Percentiles rank a stretch among this genome's conserved stretches.
Conservation (phyloP, 2,329 filamentous ascomycete genomes). For the Monosporascus cannonballus region DNA sequence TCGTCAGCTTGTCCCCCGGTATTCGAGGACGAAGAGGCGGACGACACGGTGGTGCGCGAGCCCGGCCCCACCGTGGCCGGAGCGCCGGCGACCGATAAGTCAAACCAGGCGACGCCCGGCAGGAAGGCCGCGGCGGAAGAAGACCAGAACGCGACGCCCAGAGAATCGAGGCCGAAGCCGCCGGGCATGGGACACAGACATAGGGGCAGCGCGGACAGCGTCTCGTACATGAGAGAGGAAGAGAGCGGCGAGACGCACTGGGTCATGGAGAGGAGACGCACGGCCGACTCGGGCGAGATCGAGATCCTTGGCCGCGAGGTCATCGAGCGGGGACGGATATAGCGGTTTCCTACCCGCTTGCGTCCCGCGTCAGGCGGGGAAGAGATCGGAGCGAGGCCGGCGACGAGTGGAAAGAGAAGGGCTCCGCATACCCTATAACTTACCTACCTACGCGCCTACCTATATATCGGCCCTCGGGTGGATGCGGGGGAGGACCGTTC, state of each 20-base stretch:
- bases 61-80: slow-evolving; percentile 10
- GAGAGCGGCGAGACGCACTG: slow-evolving; percentile 54
- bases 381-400: too few species aligned
- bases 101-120: slow-evolving; percentile 9
- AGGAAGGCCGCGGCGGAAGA: slow-evolving; percentile 10
- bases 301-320: slow-evolving; percentile 61
- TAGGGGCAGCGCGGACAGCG: slow-evolving; percentile 56
- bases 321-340: slow-evolving; percentile 49
- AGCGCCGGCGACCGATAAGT: background rate
- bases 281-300: slow-evolving; percentile 57
- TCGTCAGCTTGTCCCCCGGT: slow-evolving; percentile 32
- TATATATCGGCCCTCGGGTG: too few species aligned
- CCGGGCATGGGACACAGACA: slow-evolving; percentile 29
- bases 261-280: slow-evolving; percentile 64
- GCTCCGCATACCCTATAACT: too few species aligned
- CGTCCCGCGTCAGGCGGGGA: background rate
- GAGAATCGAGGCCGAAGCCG: slow-evolving; percentile 18
- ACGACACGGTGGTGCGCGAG: background rate
- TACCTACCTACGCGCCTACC: too few species aligned
- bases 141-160: slow-evolving; percentile 14
- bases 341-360: slow-evolving; percentile 4
- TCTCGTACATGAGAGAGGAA: slow-evolving; percentile 62
- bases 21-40: slow-evolving; percentile 32
- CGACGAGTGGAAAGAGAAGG: too few species aligned
- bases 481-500: too few species aligned